phyloP scores from a whole-genome alignment of 805 yeast species.

The Spathaspora gorwiae region DNA sequence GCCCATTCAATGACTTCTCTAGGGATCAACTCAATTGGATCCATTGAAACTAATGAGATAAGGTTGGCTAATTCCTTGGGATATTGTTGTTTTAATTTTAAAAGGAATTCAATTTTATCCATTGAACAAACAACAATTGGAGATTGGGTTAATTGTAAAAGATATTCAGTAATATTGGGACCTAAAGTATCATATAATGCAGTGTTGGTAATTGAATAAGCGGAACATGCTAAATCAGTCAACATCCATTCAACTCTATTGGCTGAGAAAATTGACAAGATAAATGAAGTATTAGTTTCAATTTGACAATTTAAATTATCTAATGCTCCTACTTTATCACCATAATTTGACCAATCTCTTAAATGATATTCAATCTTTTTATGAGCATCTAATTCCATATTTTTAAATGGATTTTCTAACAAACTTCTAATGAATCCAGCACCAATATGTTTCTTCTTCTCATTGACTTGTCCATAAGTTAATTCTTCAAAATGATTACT shows the following conservation, averaged over 20 bases:
- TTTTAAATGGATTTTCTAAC: slow-evolving; percentile 19
- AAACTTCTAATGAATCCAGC: slow-evolving; percentile 33
- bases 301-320: slow-evolving; percentile 5
- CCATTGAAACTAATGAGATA: slow-evolving; percentile 55
- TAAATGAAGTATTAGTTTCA: slow-evolving; percentile 24
- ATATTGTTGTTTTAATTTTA: slow-evolving; percentile 37
- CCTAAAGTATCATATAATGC: slow-evolving; percentile 41
- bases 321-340: slow-evolving; percentile 3
- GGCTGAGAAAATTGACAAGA: slow-evolving; percentile 28
- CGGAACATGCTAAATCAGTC: slow-evolving; percentile 30
- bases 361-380: slow-evolving; percentile 16
- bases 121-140: slow-evolving; percentile 51
- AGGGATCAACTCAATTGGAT: slow-evolving; percentile 22
- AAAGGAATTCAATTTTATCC: slow-evolving; percentile 44
- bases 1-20: slow-evolving; percentile 19
- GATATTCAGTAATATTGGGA: slow-evolving; percentile 26
- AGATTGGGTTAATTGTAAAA: slow-evolving; percentile 28
- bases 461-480: slow-evolving; percentile 25
- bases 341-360: slow-evolving; percentile 12
- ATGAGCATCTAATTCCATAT: slow-evolving; percentile 11
- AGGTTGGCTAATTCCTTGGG: slow-evolving; percentile 33
- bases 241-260: slow-evolving; percentile 37
- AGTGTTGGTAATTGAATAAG: slow-evolving; percentile 32
- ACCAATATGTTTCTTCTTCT: slow-evolving; percentile 30
- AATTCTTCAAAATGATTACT: slow-evolving; percentile 8